phyloP scores from a whole-genome alignment of 108 stramenopile species.

The Skeletonema marinoi region DNA sequence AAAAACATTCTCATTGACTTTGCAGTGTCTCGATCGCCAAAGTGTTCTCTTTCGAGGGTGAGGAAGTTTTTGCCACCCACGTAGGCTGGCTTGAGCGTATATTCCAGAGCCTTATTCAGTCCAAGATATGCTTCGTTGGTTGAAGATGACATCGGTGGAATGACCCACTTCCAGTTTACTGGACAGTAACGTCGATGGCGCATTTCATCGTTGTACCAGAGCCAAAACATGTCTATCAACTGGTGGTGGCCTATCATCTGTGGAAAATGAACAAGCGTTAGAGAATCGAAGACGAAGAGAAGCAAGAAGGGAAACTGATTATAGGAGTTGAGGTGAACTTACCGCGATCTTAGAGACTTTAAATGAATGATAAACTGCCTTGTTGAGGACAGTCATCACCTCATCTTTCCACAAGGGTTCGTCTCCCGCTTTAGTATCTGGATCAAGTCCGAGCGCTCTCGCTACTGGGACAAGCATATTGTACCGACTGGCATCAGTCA shows the following conservation, averaged over 20 bases:
- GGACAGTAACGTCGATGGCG: conserved; percentile 13
- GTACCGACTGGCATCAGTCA: conserved; percentile 28
- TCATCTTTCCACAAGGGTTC: conserved; percentile 23
- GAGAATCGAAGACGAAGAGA: too few species aligned
- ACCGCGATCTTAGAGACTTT: conserved; percentile 8
- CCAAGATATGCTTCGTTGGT: conserved; percentile 22
- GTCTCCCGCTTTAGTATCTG: conserved; percentile 3
- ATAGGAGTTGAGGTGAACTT: too few species aligned
- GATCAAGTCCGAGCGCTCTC: conserved; percentile 11
- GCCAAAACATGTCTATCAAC: conserved; percentile 29
- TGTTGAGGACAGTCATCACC: conserved; percentile 10
- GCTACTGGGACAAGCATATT: too few species aligned
- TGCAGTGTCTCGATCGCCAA: conserved; percentile 5
- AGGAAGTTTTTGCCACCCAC: conserved; percentile 8
- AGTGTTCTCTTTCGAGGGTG: conserved; percentile 1
- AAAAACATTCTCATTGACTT: neutral
- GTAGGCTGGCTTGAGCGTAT: conserved; percentile 27
- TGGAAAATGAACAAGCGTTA: too few species aligned
- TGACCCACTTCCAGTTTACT: conserved; percentile 29
- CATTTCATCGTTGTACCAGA: conserved; percentile 30
- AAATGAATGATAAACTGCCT: conserved; percentile 34
- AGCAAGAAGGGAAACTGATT: too few species aligned
- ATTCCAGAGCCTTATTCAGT: too few species aligned
- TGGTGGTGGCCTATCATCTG: conserved; percentile 49
- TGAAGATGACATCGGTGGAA: conserved; percentile 22